Conservation (phyloP, 169 alveolate species). For the Plasmodium gaboni region DNA sequence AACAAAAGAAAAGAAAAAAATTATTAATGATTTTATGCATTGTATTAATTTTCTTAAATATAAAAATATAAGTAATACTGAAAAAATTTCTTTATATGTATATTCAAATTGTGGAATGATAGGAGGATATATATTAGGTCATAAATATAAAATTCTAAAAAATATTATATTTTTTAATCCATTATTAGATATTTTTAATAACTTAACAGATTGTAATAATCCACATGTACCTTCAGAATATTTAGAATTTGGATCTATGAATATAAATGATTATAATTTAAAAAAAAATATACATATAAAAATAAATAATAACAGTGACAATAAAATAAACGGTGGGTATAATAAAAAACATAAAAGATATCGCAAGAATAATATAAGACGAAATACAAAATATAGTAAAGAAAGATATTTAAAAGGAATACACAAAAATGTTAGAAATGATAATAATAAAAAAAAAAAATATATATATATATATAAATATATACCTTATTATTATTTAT, state of each 20-base stretch:
- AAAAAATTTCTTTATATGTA: slow-evolving; percentile 31
- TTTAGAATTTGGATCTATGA: slow-evolving; percentile 79
- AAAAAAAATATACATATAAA: background rate
- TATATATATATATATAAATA: background rate
- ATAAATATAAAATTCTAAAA: slow-evolving; percentile 5
- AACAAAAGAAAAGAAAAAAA: slow-evolving; percentile 1
- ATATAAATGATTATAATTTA: background rate
- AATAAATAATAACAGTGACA: background rate
- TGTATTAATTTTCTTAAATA: slow-evolving; percentile 53
- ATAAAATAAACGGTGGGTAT: background rate
- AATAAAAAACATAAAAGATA: background rate
- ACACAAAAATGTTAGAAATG: background rate
- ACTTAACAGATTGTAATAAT: slow-evolving; percentile 36
- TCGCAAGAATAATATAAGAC: background rate
- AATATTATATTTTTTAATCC: slow-evolving; percentile 79
- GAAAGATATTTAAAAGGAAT: background rate
- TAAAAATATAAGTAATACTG: slow-evolving; percentile 36
- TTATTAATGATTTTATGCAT: slow-evolving; percentile 25
- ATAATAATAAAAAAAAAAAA: background rate
- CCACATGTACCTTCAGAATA: slow-evolving; percentile 76
- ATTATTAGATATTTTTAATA: slow-evolving; percentile 75
- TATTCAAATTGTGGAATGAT: slow-evolving; percentile 58
- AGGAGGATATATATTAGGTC: slow-evolving; percentile 40
- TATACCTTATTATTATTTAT: slow-evolving; percentile 6
- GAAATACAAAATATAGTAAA: background rate